Evolutionary conservation across 2,329 filamentous ascomycete species (phyloP).

Genomic region (Coniochaeta pulveracea): DNA sequence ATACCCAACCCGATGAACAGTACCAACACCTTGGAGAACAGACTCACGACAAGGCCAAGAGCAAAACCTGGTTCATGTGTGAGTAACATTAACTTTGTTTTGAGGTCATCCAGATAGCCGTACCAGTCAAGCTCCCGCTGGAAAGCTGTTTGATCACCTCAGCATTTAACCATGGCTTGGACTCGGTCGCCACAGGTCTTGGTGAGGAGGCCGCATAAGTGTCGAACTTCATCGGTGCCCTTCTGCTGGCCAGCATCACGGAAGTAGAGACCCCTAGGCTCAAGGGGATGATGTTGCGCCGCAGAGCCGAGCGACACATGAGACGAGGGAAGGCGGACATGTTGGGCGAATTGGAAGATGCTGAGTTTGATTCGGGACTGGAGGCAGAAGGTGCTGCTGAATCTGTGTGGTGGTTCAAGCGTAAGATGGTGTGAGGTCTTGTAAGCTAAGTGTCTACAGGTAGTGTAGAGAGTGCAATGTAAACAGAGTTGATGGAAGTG

Average conservation of each 20-base stretch:
- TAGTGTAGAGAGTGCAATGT: too few species aligned
- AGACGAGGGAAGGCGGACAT: conserved; percentile 10
- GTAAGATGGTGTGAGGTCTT: too few species aligned
- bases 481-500: too few species aligned
- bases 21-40: conserved; percentile 61
- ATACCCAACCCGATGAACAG: conserved; percentile 55
- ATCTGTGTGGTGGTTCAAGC: too few species aligned
- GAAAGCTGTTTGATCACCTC: conserved; percentile 37
- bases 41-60: conserved; percentile 52
- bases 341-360: conserved; percentile 3
- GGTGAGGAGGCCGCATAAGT: conserved; percentile 7
- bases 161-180: conserved; percentile 17
- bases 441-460: too few species aligned
- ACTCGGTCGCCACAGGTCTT: conserved; percentile 6
- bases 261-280: conserved; percentile 13
- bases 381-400: too few species aligned
- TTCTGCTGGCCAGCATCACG: conserved; percentile 13
- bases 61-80: conserved; percentile 38
- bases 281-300: conserved; percentile 12
- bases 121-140: conserved; percentile 41
- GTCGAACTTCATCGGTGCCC: conserved; percentile 20
- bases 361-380: too few species aligned
- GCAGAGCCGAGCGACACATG: conserved; percentile 12
- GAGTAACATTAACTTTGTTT: conserved; percentile 1
- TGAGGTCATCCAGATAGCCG: conserved; percentile 4